Evolutionary conservation across 768 basidiomycete genomes (phyloP).

Genomic region (Solioccasus polychromus): DNA sequence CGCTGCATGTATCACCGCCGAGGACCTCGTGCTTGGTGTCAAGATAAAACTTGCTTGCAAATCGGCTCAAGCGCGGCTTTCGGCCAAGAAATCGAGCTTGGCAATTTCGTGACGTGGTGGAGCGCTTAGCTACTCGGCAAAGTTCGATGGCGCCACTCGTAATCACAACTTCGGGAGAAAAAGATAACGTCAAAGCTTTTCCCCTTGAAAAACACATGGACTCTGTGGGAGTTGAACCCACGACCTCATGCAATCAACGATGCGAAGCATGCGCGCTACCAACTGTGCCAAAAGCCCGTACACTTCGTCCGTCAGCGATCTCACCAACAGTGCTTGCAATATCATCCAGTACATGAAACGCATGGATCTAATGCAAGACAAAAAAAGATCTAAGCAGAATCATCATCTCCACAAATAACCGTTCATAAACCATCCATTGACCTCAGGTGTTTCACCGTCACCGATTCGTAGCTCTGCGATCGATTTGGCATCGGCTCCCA

Average conservation of each 20-base stretch:
- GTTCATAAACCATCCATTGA: conserved; percentile 24
- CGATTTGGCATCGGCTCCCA: conserved; percentile 85
- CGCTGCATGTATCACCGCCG: conserved; percentile 69
- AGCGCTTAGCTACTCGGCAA: no score
- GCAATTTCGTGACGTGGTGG: no score
- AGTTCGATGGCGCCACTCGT: not conserved
- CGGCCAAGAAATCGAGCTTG: no score
- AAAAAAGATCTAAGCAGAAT: conserved; percentile 15
- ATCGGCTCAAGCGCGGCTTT: conserved; percentile 4
- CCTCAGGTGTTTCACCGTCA: conserved; percentile 71
- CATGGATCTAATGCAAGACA: not conserved
- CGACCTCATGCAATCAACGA: conserved; percentile 47
- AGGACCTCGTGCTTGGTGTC: conserved; percentile 2
- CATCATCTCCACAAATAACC: not conserved
- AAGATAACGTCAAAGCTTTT: not conserved
- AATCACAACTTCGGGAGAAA: not conserved
- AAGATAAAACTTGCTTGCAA: no score
- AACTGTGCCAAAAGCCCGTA: conserved; percentile 50
- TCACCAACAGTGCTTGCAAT: no score
- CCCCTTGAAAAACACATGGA: conserved; percentile 9
- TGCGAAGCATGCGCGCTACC: conserved; percentile 65
- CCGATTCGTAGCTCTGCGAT: conserved; percentile 53
- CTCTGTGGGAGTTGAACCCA: conserved; percentile 52
- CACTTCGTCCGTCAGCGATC: no score
- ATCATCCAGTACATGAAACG: no score